phyloP scores from a whole-genome alignment of 2,329 filamentous ascomycete genomes.

The Fusarium sp. region DNA sequence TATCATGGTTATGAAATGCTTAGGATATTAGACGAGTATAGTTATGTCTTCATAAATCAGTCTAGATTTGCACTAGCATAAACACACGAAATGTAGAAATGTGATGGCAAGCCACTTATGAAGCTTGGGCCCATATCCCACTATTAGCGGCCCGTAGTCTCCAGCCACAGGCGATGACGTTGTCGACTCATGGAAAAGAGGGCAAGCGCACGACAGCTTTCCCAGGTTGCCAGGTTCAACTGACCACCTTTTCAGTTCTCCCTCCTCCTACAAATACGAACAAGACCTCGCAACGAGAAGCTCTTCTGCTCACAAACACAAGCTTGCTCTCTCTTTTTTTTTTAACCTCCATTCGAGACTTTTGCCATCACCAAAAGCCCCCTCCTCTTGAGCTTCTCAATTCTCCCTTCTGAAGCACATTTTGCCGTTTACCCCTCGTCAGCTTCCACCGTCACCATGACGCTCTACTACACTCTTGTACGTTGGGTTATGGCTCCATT shows the following conservation, averaged over 20 bases:
- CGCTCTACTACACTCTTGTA: slow-evolving; percentile 67
- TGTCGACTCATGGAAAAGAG: slow-evolving; percentile 41
- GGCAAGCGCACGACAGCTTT: slow-evolving; percentile 39
- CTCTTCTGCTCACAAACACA: background rate
- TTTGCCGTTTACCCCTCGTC: slow-evolving; percentile 37
- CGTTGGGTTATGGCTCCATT: slow-evolving; percentile 33
- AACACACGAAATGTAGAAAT: too few relatives aligned
- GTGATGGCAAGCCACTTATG: slow-evolving; percentile 21
- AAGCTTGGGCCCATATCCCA: slow-evolving; percentile 20
- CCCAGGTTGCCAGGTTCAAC: slow-evolving; percentile 39
- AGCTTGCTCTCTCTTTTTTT: slow-evolving; percentile 2
- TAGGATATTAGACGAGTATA: background rate
- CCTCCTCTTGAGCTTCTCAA: slow-evolving; percentile 14
- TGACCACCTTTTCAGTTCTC: slow-evolving; percentile 45
- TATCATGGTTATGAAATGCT: slow-evolving; percentile 10
- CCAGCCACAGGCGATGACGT: slow-evolving; percentile 51
- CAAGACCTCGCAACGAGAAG: slow-evolving; percentile 15
- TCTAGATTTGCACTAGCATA: slow-evolving; percentile 11
- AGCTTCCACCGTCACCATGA: slow-evolving; percentile 56
- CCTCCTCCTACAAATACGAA: slow-evolving; percentile 33
- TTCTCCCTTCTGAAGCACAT: slow-evolving; percentile 10
- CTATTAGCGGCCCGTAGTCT: slow-evolving; percentile 22
- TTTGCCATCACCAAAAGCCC: slow-evolving; percentile 11
- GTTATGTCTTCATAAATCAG: slow-evolving; percentile 19
- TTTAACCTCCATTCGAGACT: background rate